Conservation (phyloP, 768 basidiomycete genomes). For the Naganishia randhawae region DNA sequence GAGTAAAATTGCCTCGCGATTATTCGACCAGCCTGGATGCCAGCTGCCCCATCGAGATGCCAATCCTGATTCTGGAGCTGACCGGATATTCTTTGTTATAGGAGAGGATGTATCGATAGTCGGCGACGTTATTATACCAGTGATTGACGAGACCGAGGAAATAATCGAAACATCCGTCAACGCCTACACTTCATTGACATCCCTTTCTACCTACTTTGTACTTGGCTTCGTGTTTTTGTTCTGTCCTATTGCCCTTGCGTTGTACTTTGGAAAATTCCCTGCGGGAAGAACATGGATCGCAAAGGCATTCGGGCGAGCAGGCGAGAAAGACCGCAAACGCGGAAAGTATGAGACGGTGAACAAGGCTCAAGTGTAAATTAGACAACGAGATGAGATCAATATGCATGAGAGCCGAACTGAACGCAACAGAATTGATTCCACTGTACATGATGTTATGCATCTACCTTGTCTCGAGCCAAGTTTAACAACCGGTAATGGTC, state of each 20-base stretch:
- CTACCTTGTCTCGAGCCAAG: neutral
- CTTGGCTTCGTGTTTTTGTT: slow-evolving; percentile 7
- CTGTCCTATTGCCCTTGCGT: slow-evolving; percentile 4
- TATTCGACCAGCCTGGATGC: neutral
- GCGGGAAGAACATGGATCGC: neutral
- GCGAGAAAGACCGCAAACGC: neutral
- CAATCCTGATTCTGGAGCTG: neutral
- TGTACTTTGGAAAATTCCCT: slow-evolving; percentile 7
- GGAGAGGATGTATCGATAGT: neutral
- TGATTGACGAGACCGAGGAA: slow-evolving; percentile 9
- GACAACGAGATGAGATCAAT: neutral
- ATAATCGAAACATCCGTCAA: neutral
- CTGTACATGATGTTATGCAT: neutral
- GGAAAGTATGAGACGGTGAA: slow-evolving; percentile 17
- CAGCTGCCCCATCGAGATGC: neutral
- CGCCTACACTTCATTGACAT: neutral
- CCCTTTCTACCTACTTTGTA: slow-evolving; percentile 13
- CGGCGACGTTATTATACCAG: slow-evolving; percentile 1
- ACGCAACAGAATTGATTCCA: too few species aligned
- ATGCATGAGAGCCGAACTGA: neutral
- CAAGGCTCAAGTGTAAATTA: slow-evolving; percentile 2
- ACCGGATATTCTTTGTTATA: neutral
- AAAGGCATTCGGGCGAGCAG: slow-evolving; percentile 5
- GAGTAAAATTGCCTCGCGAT: neutral
- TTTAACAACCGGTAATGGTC: neutral